Percentiles rank a stretch among this genome's conserved stretches.
Evolutionary conservation across 2,329 filamentous ascomycete species (phyloP).

Genomic region (Aspergillus awamori): DNA sequence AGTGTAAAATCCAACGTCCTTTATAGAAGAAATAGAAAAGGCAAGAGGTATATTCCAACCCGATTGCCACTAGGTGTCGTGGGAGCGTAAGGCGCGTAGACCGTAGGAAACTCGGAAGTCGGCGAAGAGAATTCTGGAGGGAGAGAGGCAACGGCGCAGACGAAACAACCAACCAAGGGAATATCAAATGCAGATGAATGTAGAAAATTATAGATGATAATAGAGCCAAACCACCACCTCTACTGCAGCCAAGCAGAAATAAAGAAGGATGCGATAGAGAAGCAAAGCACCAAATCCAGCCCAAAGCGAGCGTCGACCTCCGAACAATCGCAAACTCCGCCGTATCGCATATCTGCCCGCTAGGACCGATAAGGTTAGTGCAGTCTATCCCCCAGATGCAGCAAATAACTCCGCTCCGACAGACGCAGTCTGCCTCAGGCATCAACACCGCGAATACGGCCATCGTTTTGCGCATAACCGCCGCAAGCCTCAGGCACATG

Average conservation of each 20-base stretch:
- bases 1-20: no score
- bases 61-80: not conserved
- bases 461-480: not conserved
- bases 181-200: not conserved
- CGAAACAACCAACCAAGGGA: no score
- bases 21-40: not conserved
- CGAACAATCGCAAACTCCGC: slow-evolving; percentile 2
- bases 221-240: not conserved
- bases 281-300: not conserved
- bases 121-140: not conserved
- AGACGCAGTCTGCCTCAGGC: not conserved
- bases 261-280: not conserved
- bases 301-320: not conserved
- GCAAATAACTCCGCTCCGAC: not conserved
- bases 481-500: not conserved
- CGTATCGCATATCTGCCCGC: not conserved
- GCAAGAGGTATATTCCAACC: not conserved
- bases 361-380: not conserved
- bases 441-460: not conserved
- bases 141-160: no score
- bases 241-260: not conserved
- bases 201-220: not conserved
- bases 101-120: not conserved
- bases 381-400: no score
- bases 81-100: not conserved